These are phyloP conservation scores for Colletotrichum spinosum DNA, from an alignment of 2,329 filamentous ascomycete species.

Conservation along the genomic window DNA sequence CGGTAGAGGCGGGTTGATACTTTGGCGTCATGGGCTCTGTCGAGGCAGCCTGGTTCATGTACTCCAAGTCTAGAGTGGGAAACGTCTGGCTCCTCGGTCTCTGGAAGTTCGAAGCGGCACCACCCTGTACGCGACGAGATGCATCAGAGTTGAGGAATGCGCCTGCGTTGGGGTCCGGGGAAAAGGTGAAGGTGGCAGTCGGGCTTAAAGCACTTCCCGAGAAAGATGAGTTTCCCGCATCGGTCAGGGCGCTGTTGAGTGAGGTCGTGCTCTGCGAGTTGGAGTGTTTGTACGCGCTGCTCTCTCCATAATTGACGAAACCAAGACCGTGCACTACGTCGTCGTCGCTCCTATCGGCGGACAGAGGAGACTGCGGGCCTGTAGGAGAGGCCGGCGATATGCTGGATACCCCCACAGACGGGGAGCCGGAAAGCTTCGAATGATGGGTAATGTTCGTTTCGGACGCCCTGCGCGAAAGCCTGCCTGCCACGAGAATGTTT, in stretches of 20 bases:
- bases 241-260: slow-evolving; percentile 74
- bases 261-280: slow-evolving; percentile 77
- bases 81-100: slow-evolving; percentile 91
- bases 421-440: slow-evolving; percentile 67
- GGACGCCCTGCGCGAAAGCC: slow-evolving; percentile 67
- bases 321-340: slow-evolving; percentile 70
- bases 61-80: slow-evolving; percentile 76
- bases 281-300: slow-evolving; percentile 65
- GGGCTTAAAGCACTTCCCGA: slow-evolving; percentile 80
- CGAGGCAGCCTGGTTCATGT: slow-evolving; percentile 57
- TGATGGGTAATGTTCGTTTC: slow-evolving; percentile 79
- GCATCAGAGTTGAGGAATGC: slow-evolving; percentile 66
- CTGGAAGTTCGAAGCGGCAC: slow-evolving; percentile 66
- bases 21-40: slow-evolving; percentile 63
- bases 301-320: slow-evolving; percentile 69
- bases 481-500: slow-evolving; percentile 66
- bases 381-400: slow-evolving; percentile 81
- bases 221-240: slow-evolving; percentile 73
- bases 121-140: slow-evolving; percentile 49
- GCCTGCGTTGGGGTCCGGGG: slow-evolving; percentile 77
- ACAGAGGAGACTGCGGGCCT: slow-evolving; percentile 75
- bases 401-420: slow-evolving; percentile 64
- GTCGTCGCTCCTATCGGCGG: slow-evolving; percentile 77
- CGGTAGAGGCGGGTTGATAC: slow-evolving; percentile 58
- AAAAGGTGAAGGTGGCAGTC: slow-evolving; percentile 79